phyloP scores from a whole-genome alignment of 768 basidiomycete species.

The Dioszegia hungarica region DNA sequence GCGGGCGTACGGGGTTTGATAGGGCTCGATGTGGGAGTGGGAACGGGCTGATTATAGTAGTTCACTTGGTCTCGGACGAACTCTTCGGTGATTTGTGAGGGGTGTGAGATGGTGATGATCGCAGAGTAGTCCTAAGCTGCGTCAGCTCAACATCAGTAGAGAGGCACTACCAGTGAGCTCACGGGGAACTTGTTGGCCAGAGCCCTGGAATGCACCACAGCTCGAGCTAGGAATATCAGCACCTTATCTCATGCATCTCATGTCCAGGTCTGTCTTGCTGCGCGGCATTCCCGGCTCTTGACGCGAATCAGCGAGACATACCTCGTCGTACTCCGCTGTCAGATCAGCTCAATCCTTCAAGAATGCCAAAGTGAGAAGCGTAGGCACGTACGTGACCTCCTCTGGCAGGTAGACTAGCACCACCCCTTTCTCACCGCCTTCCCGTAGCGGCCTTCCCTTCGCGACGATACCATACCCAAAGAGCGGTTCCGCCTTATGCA shows the following conservation, averaged over 20 bases:
- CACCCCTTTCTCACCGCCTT: constrained; percentile 23
- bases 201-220: constrained; percentile 40
- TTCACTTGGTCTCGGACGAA: constrained; percentile 27
- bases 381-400: constrained; percentile 32
- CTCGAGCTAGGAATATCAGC: constrained; percentile 26
- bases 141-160: neutral
- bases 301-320: constrained; percentile 7
- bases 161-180: neutral
- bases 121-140: constrained; percentile 38
- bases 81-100: constrained; percentile 31
- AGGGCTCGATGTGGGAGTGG: constrained; percentile 4
- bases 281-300: no score
- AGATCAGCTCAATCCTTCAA: constrained; percentile 6
- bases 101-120: constrained; percentile 33
- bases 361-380: neutral
- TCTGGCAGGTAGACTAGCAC: constrained; percentile 30
- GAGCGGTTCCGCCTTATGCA: constrained; percentile 19
- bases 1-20: neutral
- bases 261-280: no score
- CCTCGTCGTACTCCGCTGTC: constrained; percentile 34
- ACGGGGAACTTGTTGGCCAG: constrained; percentile 38
- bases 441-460: neutral
- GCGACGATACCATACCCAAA: constrained; percentile 30
- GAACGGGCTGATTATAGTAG: constrained; percentile 5
- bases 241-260: neutral